phyloP scores from a whole-genome alignment of 108 stramenopile genomes.

The Chaetoceros tenuissimus region DNA sequence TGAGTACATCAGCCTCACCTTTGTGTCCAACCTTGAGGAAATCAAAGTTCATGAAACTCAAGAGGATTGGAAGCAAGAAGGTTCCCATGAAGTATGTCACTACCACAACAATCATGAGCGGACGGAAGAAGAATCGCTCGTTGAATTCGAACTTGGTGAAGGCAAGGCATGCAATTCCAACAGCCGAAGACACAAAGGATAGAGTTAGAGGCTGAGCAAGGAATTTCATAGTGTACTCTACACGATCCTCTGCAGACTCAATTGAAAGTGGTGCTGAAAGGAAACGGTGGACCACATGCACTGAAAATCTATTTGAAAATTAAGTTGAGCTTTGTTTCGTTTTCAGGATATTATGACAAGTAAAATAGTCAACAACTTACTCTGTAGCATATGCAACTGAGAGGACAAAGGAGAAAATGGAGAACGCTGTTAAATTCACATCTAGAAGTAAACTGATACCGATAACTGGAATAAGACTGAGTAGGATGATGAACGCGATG shows the following conservation, averaged over 20 bases:
- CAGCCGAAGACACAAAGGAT: constrained; percentile 21
- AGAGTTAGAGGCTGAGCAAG: constrained; percentile 31
- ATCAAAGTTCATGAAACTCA: constrained; percentile 14
- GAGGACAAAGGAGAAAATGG: constrained; percentile 27
- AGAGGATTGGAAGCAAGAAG: constrained; percentile 20
- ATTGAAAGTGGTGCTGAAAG: constrained; percentile 11
- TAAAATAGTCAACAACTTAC: too few species aligned
- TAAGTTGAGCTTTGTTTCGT: too few species aligned
- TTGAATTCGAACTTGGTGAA: constrained; percentile 46
- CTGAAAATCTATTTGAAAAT: too few species aligned
- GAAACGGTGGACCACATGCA: constrained; percentile 32
- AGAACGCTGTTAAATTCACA: constrained; percentile 32
- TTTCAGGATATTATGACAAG: too few species aligned
- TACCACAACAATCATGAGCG: constrained; percentile 33
- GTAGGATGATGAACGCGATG: constrained; percentile 20
- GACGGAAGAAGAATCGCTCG: constrained; percentile 30
- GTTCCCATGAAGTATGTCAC: constrained; percentile 41
- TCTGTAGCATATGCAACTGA: constrained; percentile 31
- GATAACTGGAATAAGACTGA: constrained; percentile 20
- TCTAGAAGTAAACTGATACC: constrained; percentile 23
- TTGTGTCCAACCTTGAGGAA: constrained; percentile 9
- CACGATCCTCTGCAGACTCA: constrained; percentile 17
- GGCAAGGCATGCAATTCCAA: constrained; percentile 33
- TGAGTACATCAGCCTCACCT: not conserved
- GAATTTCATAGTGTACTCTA: constrained; percentile 31